These are phyloP conservation scores for Talaromyces thailandensis DNA, from an alignment of 495 filamentous ascomycete genomes.

Conservation along the genomic window DNA sequence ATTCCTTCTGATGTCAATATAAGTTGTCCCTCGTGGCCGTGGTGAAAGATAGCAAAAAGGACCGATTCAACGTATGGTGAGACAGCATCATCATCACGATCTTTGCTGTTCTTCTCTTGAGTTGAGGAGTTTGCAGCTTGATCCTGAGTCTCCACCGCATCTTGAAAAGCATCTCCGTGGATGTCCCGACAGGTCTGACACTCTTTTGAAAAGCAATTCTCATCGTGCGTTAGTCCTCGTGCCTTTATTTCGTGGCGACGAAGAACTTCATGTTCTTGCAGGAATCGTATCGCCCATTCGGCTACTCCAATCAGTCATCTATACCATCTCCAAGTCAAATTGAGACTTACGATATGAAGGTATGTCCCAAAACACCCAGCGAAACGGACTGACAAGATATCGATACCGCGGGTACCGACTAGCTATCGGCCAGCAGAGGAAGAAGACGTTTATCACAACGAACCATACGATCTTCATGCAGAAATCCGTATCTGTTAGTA, in stretches of 20 bases:
- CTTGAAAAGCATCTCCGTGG: background rate
- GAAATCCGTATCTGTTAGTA: constrained; percentile 21
- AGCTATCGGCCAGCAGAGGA: constrained; percentile 31
- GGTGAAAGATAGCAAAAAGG: background rate
- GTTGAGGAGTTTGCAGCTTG: background rate
- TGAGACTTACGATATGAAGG: constrained; percentile 16
- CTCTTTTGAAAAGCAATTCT: background rate
- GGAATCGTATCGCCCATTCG: constrained; percentile 29
- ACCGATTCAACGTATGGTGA: background rate
- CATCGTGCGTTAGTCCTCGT: background rate
- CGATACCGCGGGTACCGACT: constrained; percentile 33
- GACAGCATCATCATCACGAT: background rate
- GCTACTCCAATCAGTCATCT: constrained; percentile 9
- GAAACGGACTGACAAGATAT: constrained; percentile 27
- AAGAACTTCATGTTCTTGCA: constrained; percentile 15
- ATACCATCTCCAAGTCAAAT: background rate
- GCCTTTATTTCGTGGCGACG: constrained; percentile 1
- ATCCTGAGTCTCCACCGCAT: background rate
- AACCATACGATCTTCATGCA: constrained; percentile 30
- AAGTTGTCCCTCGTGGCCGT: constrained; percentile 1
- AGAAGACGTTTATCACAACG: constrained; percentile 28
- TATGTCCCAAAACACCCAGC: constrained; percentile 36
- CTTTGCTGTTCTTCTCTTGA: background rate
- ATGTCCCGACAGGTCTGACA: background rate
- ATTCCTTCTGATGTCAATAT: background rate